Conservation (phyloP, 345 rosid species). For the Theobroma cacao region DNA sequence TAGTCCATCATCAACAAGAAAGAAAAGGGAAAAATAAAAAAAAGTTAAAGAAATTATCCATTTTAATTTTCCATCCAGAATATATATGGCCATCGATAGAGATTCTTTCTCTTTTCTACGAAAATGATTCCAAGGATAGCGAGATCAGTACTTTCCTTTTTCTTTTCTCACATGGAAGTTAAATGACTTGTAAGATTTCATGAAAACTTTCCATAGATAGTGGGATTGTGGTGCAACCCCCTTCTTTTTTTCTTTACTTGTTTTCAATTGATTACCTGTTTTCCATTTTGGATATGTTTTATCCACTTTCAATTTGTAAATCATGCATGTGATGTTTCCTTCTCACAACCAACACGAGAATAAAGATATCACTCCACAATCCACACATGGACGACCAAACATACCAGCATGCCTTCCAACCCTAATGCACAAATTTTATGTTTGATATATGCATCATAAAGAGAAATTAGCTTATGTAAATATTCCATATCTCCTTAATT, state of each 20-base stretch:
- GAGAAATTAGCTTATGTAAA: too few species aligned
- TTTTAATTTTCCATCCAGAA: neutral
- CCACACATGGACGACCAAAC: too few species aligned
- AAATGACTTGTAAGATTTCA: neutral
- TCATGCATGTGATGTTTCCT: too few species aligned
- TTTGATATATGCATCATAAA: too few species aligned
- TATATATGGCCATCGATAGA: neutral
- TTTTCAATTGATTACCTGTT: neutral
- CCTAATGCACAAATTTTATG: too few species aligned
- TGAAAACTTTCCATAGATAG: constrained; percentile 10
- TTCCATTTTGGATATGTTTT: neutral
- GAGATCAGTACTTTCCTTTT: neutral
- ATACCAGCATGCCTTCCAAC: too few species aligned
- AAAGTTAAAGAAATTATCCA: too few species aligned
- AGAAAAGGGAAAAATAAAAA: neutral
- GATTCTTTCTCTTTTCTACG: neutral
- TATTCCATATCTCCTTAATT: too few species aligned
- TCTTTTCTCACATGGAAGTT: constrained; percentile 19
- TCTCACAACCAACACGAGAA: too few species aligned
- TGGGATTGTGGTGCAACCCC: neutral
- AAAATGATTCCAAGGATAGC: neutral
- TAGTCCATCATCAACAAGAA: neutral
- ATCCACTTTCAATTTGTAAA: neutral
- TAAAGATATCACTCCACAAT: too few species aligned
- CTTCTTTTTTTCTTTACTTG: neutral